phyloP scores from a whole-genome alignment of 2,329 filamentous ascomycete genomes.

The Hymenoscyphus fructigenus region DNA sequence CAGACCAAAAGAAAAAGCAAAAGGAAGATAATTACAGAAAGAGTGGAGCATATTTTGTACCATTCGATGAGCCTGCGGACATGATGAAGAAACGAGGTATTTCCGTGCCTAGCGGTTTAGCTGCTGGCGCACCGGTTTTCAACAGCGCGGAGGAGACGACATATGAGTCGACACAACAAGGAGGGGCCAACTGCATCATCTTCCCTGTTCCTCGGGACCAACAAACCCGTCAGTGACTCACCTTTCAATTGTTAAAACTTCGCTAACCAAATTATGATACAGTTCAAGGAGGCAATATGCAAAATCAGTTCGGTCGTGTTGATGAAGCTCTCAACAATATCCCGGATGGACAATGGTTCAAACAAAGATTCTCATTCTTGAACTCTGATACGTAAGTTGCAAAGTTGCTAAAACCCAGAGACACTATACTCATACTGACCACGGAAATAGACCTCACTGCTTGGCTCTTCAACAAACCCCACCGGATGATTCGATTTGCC shows the following conservation, averaged over 20 bases:
- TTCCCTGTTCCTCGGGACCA: constrained; percentile 3
- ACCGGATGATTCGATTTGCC: constrained; percentile 1
- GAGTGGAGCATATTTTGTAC: constrained; percentile 4
- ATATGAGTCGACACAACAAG: constrained; percentile 6
- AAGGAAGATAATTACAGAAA: constrained; percentile 6
- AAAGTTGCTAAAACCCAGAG: background rate
- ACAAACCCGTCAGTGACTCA: background rate
- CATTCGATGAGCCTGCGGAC: background rate
- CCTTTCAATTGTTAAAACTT: background rate
- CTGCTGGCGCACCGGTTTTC: background rate
- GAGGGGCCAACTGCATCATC: background rate
- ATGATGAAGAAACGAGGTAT: constrained; percentile 1
- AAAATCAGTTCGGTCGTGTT: constrained; percentile 3
- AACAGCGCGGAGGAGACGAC: constrained; percentile 5
- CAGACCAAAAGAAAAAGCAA: background rate
- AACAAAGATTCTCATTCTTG: constrained; percentile 7
- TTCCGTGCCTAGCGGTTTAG: background rate
- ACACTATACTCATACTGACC: background rate
- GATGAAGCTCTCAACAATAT: constrained; percentile 6
- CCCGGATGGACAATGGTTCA: background rate
- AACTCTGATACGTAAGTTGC: constrained; percentile 6
- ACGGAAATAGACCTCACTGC: background rate
- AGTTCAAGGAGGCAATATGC: constrained; percentile 7
- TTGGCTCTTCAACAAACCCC: constrained; percentile 1
- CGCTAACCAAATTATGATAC: background rate